Base-by-base conservation (phyloP, 495 filamentous ascomycete genomes). In the Parathielavia hyrcaniae region DNA sequence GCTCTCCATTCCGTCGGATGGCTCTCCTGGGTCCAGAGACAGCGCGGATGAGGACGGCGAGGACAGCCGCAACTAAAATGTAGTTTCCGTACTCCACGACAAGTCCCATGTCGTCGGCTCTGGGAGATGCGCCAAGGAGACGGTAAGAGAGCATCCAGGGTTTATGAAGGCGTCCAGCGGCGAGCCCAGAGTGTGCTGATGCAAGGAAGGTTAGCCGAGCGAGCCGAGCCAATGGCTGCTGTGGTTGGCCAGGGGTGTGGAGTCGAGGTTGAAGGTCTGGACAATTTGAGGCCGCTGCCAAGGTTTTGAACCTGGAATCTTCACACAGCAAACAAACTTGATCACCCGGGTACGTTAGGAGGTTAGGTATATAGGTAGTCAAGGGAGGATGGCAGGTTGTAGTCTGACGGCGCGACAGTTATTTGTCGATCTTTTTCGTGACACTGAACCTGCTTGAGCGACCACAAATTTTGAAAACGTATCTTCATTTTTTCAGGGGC, bases 1-100 rank as follows among this genome's bases (percentile, higher is more conserved):
- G 61, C 35, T 65, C n/a, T 1, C 69, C 67, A 60, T 71, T 60
- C 3, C 62, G 41, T 17, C n/a, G 55, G 26, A 71, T 69, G 35
- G 52, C 35, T 14, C 59, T 60, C n/a, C 56, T 54, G n/a, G 45
- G n/a, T 14, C 53, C 46, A 6, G 49, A 49, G 16, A 61, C 51
- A 14, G 49, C 46, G n/a, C 54, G 58, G 20, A 69, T 23, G 11
- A 70, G 20, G 26, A 70, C 16, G 32, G 57, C 58, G 4, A 70
- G 12, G 12, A 63, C 30, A 11, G 60, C 46, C 1, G 39, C 52
- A 13, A 45, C 57, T 8, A 64, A 2, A 41, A 62, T 55, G 48
- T 65, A 65, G 16, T 57, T 53, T 53, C 41, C 60, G 19, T 47
- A 38, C 2, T 61, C 55, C 13, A 57, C 41, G 22, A 66, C n/a